Evolutionary conservation across 1,284 basidiomycete genomes (phyloP), one percentile per base, ranked within the genome.

Genomic region (Neolentinus lepideus): DNA sequence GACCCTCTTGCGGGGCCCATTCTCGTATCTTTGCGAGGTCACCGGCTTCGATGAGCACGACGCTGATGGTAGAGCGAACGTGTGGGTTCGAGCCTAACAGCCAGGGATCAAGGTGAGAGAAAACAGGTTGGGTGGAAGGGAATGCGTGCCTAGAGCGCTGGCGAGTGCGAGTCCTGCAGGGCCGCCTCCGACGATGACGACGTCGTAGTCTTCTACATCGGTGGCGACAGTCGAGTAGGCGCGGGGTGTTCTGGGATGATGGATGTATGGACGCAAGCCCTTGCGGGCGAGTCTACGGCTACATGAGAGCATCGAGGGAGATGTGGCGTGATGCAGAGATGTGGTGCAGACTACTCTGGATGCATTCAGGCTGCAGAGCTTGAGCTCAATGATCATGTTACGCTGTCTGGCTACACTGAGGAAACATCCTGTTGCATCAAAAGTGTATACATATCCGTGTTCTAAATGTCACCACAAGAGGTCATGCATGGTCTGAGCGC

Each of bases 101-200:
- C n/a, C n/a, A n/a, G n/a, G 14, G 9, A 10, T 24, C 11, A 51
- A n/a, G 9, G 21, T 38, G 57, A 25, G 27, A 46, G 54, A 31
- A 43, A 57, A 59, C 33, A 47, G 29, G 16, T 24, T 29, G 38
- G n/a, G 35, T 50, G 43, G 55, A 51, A 38, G 33, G 33, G 56
- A 56, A 11, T 29, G 69, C 79, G 61, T 64, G 94, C 94, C 81
- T 21, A 99, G 77, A 24, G 93, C 92, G 66, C 84, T 86, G 0
- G 94, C 94, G 26, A 99, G 75, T 3, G 94, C 91, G 25, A 99
- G 78, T 14, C 96, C 96, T 1, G 85, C 93, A 21, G 94, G 94
- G 1, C 95, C 95, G 48, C 94, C 96, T 14, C 96, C 96, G 35
- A 98, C 92, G 62, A 98, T 91, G 31, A 97, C 91, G 54, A 97